Base-by-base conservation (phyloP, 257 asterid species). In the Striga asiatica region DNA sequence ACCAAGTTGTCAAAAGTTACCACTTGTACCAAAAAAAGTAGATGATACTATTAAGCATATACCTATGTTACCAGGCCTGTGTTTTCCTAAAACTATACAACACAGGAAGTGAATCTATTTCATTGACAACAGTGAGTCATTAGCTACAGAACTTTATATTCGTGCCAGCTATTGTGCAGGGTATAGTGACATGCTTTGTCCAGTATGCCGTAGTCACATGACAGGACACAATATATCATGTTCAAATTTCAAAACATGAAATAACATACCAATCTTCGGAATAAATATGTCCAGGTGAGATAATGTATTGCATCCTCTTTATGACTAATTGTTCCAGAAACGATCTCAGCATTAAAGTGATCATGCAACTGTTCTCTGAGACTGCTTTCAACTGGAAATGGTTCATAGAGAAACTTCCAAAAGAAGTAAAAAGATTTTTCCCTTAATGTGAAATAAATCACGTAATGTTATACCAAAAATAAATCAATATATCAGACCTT, bases 321-420 rank as follows among this genome's bases (percentile, higher is more conserved):
- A 64, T 84, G 88, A 64, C 79, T 69, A 67, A 91, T 87, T 64
- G 98, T 87, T 76, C 95, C 91, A 64, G 96, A 81, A 71, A 87
- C 94, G 61, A 91, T 88, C 85, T 91, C 98, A 17, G 98, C 98
- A 65, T 91, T 91, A 70, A 91, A 62, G 76, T 91, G 96, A 79
- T 87, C 96, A 58, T 91, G 95, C 78, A 91, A 62, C 47, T 91
- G 94, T 66, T 91, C 98, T 72, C 86, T 82, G 67, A 91, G 77
- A 78, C 98, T 87, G 83, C 98, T 91, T 80, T 91, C 98, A 66
- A 91, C 98, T 35, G 98, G 98, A 77, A 91, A 91, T 64, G 98
- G 96, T 72, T 91, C 98, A 20, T 91, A 91, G 35, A 91, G 94
- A 74, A 91, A 91, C 98, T 91, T 85, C 66, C n/a, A 41, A 45